Evolutionary conservation across 768 basidiomycete species (phyloP), one percentile per base, ranked within the genome.

Genomic region (Tremella fuciformis): DNA sequence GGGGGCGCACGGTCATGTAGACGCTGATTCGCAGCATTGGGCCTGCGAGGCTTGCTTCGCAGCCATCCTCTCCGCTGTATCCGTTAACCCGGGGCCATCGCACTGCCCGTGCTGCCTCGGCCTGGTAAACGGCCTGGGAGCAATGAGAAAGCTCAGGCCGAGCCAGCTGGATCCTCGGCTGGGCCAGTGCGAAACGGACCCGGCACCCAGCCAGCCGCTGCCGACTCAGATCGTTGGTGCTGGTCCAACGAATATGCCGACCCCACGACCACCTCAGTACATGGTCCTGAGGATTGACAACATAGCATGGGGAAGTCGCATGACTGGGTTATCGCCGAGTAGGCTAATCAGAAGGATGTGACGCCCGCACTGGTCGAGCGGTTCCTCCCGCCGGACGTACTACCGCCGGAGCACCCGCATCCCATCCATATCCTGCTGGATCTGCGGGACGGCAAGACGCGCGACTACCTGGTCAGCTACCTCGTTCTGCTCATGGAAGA

Each of bases 271-370:
- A 29, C 13, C 6, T 1, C 38, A 15, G 2, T 47, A 56, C 1
- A 50, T 58, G 4, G 62, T 71, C 1, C 55, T 74, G 47, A 64
- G 73, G 50, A 70, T 74, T 34, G 73, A 74, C 51, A 74, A 74
- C 41, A 62, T 74, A 0, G 68, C 73, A 39, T 74, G 73, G 73
- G 73, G 67, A 9, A 65, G 65, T 21, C 46, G 3, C 40, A 16
- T 6, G 19, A 11, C 39, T 18, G 8, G 3, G 51, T 18, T 19
- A 44, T 55, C 7, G 19, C 16, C 19, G 4, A 57, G 47, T 24
- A 38, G 44, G 15, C 39, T 41, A 1, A 16, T 38, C 0, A 29
- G 0, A 48, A 74, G 73, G 73, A 74, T 41, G 37, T 74, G 26
- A 74, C 73, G 0, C 70, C 70, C 2, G 58, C 57, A 2, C 54